Evolutionary conservation across 2,329 filamentous ascomycete species (phyloP), one percentile per base, ranked within the genome.

Genomic region (Xylaria sp.): DNA sequence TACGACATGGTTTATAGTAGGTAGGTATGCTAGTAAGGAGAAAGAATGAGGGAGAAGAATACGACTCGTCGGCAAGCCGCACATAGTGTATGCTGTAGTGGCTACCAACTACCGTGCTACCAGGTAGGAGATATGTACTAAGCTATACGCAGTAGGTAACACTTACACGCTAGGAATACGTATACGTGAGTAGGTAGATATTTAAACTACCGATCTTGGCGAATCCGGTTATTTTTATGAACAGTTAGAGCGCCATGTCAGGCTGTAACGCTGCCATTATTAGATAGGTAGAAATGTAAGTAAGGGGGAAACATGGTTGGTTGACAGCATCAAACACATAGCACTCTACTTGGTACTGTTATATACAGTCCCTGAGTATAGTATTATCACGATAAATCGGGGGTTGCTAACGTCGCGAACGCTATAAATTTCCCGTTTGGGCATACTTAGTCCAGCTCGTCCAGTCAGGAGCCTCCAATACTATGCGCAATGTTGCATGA

Each of bases 401-500:
- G 45, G 19, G n/a, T 50, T 4, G 11, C 21, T 56, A 56, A 36
- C 48, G 24, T 54, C 6, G 21, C 39, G 21, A 53, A 48, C n/a
- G 39, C 30, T 51, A 50, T 54, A 5, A 19, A 34, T 50, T 55
- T 39, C 42, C 54, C 8, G 12, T 62, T 67, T 24, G 14, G 51
- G 58, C n/a, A 42, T 45, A 21, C 17, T 27, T 34, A 39, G 19
- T 19, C 24, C 5, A 51, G 50, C 50, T 64, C 39, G 48, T 56
- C 59, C 64, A 62, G 36, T 61, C 45, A 66, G 27, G 30, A 27
- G 32, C 19, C 42, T 27, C 17, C n/a, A 50, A 63, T 60, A 12
- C 27, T 34, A 19, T 47, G 32, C 34, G 27, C 32, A 64, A 19
- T 51, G 54, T 63, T 64, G 58, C 67, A 69, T 69, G 67, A 69